Evolutionary conservation across 306 rosid genomes (phyloP).

Genomic region (Sicyos edulis): DNA sequence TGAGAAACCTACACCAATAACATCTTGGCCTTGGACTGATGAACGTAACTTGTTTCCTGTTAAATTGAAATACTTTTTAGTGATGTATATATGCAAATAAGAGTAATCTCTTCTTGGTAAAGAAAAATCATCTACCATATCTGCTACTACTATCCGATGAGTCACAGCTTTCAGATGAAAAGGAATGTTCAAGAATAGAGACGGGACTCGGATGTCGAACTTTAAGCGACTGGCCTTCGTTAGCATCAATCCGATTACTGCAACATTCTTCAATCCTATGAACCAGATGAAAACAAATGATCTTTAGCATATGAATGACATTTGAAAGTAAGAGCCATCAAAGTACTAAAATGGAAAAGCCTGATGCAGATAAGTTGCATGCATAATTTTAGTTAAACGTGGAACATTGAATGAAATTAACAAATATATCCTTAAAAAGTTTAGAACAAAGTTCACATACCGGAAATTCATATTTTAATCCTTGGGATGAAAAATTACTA

Average conservation of each 20-base stretch:
- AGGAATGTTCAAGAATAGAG: slow-evolving; percentile 73
- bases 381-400: not conserved
- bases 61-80: slow-evolving; percentile 19
- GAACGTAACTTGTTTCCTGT: slow-evolving; percentile 72
- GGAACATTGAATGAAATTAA: slow-evolving; percentile 1
- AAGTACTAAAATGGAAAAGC: not conserved
- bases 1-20: slow-evolving; percentile 35
- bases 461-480: slow-evolving; percentile 47
- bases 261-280: slow-evolving; percentile 37
- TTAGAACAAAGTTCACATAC: slow-evolving; percentile 35
- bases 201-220: slow-evolving; percentile 75
- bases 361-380: not conserved
- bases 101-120: not conserved
- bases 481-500: slow-evolving; percentile 36
- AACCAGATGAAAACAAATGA: slow-evolving; percentile 37
- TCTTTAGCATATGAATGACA: not conserved
- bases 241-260: slow-evolving; percentile 32
- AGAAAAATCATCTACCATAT: slow-evolving; percentile 47
- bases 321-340: not conserved
- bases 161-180: slow-evolving; percentile 70
- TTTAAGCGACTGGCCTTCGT: slow-evolving; percentile 30
- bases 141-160: slow-evolving; percentile 60
- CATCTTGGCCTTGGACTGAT: slow-evolving; percentile 51
- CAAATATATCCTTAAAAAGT: not conserved
- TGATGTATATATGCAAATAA: not conserved